Evolutionary conservation across 768 basidiomycete species (phyloP), one percentile per base, ranked within the genome.

Genomic region (Omphalotus guepiniiformis): DNA sequence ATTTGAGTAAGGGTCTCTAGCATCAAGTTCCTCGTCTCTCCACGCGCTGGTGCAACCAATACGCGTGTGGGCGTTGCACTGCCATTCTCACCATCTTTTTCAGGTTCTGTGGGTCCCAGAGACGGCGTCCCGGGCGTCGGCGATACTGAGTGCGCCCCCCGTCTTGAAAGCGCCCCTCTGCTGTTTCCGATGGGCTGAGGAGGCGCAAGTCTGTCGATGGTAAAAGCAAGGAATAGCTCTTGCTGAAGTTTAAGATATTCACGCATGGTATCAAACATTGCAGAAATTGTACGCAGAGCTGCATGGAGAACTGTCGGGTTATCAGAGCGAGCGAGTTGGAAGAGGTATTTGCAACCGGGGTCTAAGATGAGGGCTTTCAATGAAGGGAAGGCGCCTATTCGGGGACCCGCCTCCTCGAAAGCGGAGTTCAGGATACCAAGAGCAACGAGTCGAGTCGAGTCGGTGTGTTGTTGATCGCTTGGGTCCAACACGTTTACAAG

Each of bases 401-500:
- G 78, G 6, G 75, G 63, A 6, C 93, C 94, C 16, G 91, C 81
- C 42, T 84, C 81, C 63, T 97, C 92, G 45, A 98, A 83, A 2
- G 91, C 87, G 18, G 83, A 75, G 58, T 94, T 93, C 47, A 99
- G 75, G 47, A 94, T 86, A 1, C 86, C 77, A 19, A 99, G 78
- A 1, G 94, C 90, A 46, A 88, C 85, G 6, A 95, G 74, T 12
- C 96, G 83, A 44, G 94, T 96, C 3, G 93, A 92, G 63, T 98
- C 96, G 3, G 96, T 97, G 62, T 98, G 95, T 44, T 93, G 82
- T 54, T 91, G 88, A 61, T 95, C 93, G 55, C 80, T 88, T 16
- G 96, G 96, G 64, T 98, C 93, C 40, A 99, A 75, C 32, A 99
- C 89, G 56, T 95, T 93, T 59, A 97, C 83, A 47, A 99, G 79